These are phyloP conservation scores for Chlamydomonas sp. DNA, from an alignment of 139 green algal species.

Conservation along the genomic window DNA sequence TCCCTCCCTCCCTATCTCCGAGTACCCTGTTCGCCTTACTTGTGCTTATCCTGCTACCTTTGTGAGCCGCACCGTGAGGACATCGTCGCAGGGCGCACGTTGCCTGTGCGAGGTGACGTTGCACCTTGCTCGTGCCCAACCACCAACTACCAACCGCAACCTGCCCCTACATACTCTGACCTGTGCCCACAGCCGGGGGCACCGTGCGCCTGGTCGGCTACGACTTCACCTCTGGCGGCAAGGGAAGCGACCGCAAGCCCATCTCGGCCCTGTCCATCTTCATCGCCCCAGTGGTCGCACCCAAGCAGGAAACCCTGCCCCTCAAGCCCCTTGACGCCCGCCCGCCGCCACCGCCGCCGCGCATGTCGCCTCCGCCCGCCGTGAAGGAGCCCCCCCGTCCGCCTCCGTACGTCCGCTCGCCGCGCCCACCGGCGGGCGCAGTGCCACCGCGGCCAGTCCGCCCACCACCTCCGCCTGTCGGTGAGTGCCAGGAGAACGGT, in stretches of 20 bases:
- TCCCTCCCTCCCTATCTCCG: too few species aligned
- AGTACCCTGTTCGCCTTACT: too few species aligned
- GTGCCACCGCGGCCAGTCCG: slow-evolving; percentile 14
- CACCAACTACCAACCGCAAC: background rate
- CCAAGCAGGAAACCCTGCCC: background rate
- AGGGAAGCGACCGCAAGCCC: slow-evolving; percentile 14
- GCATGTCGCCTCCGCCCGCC: background rate
- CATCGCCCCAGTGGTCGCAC: background rate
- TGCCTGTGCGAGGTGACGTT: background rate
- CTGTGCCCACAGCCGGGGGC: background rate
- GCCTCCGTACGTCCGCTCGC: background rate
- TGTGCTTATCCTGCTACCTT: too few species aligned
- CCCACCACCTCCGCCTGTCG: background rate
- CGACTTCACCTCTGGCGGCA: slow-evolving; percentile 6
- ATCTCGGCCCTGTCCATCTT: background rate
- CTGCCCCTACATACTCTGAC: too few species aligned
- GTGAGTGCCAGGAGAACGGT: background rate
- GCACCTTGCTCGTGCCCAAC: background rate
- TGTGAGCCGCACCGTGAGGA: too few species aligned
- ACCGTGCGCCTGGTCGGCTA: slow-evolving; percentile 12
- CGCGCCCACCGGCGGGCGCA: background rate
- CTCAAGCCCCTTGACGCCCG: background rate
- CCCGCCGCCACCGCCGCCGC: background rate
- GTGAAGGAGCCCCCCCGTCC: background rate
- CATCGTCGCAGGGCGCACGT: too few species aligned